A percentile compares a stretch with the other conserved stretches of the same genome.
Conservation (phyloP, 805 yeast genomes). For the Lipomyces yamadae region DNA sequence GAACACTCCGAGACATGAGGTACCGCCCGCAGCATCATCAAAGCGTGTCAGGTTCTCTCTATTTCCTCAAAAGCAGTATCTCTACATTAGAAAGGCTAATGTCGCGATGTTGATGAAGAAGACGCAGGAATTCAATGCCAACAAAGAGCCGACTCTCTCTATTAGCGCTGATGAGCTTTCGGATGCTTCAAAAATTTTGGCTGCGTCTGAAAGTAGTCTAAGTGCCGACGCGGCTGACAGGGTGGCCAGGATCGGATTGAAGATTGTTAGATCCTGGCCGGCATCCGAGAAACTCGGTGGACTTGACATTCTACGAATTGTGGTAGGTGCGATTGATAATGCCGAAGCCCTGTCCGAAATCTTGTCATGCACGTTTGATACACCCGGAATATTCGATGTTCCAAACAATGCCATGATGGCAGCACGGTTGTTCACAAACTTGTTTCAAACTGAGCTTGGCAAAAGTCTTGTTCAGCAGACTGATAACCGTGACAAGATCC, state of each 20-base stretch:
- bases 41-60: slow-evolving; percentile 36
- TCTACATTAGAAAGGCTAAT: slow-evolving; percentile 50
- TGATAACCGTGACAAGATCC: slow-evolving; percentile 18
- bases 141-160: slow-evolving; percentile 16
- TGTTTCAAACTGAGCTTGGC: slow-evolving; percentile 49
- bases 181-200: slow-evolving; percentile 35
- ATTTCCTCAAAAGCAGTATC: slow-evolving; percentile 55
- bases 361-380: slow-evolving; percentile 38
- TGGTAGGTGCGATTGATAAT: slow-evolving; percentile 50
- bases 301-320: slow-evolving; percentile 62
- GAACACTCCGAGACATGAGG: slow-evolving; percentile 34
- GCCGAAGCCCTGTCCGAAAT: slow-evolving; percentile 43
- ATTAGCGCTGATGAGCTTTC: slow-evolving; percentile 39
- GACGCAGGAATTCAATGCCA: slow-evolving; percentile 40
- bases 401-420: slow-evolving; percentile 59
- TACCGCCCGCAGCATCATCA: slow-evolving; percentile 7
- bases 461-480: slow-evolving; percentile 37
- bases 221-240: slow-evolving; percentile 44
- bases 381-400: slow-evolving; percentile 40
- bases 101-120: slow-evolving; percentile 50
- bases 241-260: slow-evolving; percentile 47
- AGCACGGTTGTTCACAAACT: slow-evolving; percentile 60
- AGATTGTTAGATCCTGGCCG: slow-evolving; percentile 56
- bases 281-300: slow-evolving; percentile 56
- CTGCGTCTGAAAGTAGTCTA: slow-evolving; percentile 27